Evolutionary conservation across 2,329 filamentous ascomycete species (phyloP), one percentile per base, ranked within the genome.

Genomic region (Claviceps sp.): DNA sequence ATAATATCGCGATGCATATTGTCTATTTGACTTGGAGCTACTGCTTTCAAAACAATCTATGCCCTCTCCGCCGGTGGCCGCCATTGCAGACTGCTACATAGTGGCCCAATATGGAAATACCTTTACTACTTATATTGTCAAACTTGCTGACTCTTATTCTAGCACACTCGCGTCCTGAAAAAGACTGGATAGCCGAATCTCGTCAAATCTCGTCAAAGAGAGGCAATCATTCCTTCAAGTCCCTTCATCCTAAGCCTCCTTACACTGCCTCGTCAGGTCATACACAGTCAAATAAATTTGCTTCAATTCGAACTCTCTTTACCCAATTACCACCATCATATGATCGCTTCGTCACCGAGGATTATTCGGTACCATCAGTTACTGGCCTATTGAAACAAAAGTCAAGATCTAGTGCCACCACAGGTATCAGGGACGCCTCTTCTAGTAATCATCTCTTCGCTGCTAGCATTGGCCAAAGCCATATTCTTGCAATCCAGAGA

Each of bases 71-170:
- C 36, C n/a, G 3, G n/a, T 26, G 22, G 43, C n/a, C 13, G 11
- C 8, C 22, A 6, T 17, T 26, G 8, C 23, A 26, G n/a, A 13
- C 22, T 46, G n/a, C 36, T 20, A 43, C 36, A 13, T 14, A 23
- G n/a, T 20, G 8, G 23, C 16, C 23, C 22, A 50, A 43, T 22
- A 58, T 58, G 56, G 34, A 52, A n/a, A 40, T 47, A 34, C 36
- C 45, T 49, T 37, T 36, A 5, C 20, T 50, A 8, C 49, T 53
- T 22, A 38, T 42, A 42, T 57, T 52, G 40, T 38, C 52, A 45
- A 51, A 23, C 50, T 57, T 51, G 56, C 56, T 58, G 48, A 58
- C 51, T 9, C 23, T 45, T 50, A 17, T 40, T 45, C 40, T 53
- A 57, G 54, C 47, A 17, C 51, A 47, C 43, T 29, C 47, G 5